A percentile compares a stretch with the other conserved stretches of the same genome.
Conservation (phyloP, 2,329 filamentous ascomycete species). For the Daldinia sp. region DNA sequence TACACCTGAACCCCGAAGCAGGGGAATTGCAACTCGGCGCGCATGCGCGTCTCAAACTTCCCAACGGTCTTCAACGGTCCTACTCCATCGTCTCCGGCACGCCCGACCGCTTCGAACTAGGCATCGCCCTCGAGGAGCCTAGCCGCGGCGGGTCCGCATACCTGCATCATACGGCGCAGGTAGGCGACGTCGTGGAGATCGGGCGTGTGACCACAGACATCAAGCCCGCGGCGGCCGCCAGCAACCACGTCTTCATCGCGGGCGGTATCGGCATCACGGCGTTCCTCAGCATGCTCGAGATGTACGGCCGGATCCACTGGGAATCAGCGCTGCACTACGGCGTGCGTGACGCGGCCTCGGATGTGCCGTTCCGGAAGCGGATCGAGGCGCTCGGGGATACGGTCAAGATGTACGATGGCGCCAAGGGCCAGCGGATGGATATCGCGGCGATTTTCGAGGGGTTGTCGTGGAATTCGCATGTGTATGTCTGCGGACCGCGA, state of each 20-base stretch:
- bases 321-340: conserved; percentile 66
- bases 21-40: conserved; percentile 52
- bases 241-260: conserved; percentile 68
- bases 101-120: conserved; percentile 61
- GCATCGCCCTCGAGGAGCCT: conserved; percentile 62
- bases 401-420: conserved; percentile 61
- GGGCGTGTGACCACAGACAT: conserved; percentile 61
- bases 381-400: conserved; percentile 53
- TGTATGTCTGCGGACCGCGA: conserved; percentile 69
- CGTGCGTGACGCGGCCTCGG: conserved; percentile 55
- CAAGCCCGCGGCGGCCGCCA: conserved; percentile 55
- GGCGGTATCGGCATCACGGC: conserved; percentile 74
- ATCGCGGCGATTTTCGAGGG: conserved; percentile 55
- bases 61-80: conserved; percentile 62
- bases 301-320: conserved; percentile 55
- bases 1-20: conserved; percentile 47
- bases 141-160: conserved; percentile 69
- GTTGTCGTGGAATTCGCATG: conserved; percentile 61
- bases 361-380: conserved; percentile 63
- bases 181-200: conserved; percentile 60
- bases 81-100: conserved; percentile 68
- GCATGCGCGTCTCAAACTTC: conserved; percentile 65
- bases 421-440: conserved; percentile 61
- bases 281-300: conserved; percentile 61
- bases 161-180: conserved; percentile 58